A percentile compares a stretch with the other conserved stretches of the same genome.
Conservation (phyloP, 1,284 basidiomycete genomes). For the Meripilus lineatus region DNA sequence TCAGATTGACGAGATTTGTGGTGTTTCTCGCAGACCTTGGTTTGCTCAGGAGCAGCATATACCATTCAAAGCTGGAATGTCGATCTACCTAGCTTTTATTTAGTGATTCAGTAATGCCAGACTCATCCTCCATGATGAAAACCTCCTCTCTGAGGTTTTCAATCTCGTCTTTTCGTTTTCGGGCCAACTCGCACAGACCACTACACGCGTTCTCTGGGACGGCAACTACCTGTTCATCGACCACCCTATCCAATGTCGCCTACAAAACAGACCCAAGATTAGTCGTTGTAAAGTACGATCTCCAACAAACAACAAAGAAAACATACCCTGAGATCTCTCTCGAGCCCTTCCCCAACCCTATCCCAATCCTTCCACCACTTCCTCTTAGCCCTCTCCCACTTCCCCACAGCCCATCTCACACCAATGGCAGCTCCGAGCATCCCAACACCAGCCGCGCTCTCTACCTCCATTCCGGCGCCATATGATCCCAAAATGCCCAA, state of each 20-base stretch:
- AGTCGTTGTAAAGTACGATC: background rate
- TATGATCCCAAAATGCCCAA: constrained; percentile 35
- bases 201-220: constrained; percentile 28
- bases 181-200: constrained; percentile 39
- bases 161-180: constrained; percentile 39
- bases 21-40: too few species aligned
- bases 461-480: constrained; percentile 40
- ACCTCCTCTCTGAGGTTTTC: constrained; percentile 39
- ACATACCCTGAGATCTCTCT: constrained; percentile 67
- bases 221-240: constrained; percentile 40
- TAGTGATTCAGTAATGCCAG: background rate
- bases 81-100: too few species aligned
- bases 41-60: too few species aligned
- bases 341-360: constrained; percentile 64
- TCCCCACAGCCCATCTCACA: constrained; percentile 62
- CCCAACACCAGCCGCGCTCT: constrained; percentile 60
- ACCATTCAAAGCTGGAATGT: too few species aligned
- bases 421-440: constrained; percentile 48
- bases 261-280: background rate
- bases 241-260: constrained; percentile 41
- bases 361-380: constrained; percentile 73
- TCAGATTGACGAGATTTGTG: too few species aligned
- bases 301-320: constrained; percentile 5
- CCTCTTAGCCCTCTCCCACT: constrained; percentile 69
- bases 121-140: constrained; percentile 21